phyloP scores from a whole-genome alignment of 2,329 filamentous ascomycete genomes.

The Dactylellina cionopaga region DNA sequence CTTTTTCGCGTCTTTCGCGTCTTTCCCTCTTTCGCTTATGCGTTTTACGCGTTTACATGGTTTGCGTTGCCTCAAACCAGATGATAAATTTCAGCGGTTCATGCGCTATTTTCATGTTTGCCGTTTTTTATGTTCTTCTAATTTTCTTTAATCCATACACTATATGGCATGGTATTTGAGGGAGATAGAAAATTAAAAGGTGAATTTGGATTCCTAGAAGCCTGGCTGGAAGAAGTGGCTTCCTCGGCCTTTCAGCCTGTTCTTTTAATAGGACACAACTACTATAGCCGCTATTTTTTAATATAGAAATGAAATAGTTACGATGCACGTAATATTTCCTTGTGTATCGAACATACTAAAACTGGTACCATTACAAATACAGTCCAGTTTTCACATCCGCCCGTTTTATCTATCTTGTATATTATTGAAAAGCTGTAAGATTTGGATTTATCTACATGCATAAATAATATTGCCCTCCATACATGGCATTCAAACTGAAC shows the following conservation, averaged over 20 bases:
- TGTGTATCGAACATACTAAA: neutral
- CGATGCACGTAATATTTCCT: neutral
- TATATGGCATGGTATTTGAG: no score
- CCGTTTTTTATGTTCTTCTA: no score
- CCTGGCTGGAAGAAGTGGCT: neutral
- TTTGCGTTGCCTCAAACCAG: no score
- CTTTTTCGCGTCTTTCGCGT: no score
- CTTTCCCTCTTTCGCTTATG: no score
- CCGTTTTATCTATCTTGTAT: neutral
- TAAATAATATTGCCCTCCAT: neutral
- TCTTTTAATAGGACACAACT: neutral
- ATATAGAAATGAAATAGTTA: neutral
- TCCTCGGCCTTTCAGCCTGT: neutral
- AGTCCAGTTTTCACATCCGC: neutral
- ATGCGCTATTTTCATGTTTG: no score
- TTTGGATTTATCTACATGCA: neutral
- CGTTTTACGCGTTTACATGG: no score
- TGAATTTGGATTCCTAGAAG: neutral
- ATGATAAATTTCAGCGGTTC: no score
- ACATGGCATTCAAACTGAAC: slow-evolving; percentile 1
- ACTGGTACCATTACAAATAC: neutral
- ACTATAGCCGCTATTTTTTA: neutral
- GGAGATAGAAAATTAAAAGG: neutral
- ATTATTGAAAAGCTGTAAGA: slow-evolving; percentile 4
- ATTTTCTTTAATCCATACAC: no score